A percentile compares a stretch with the other conserved stretches of the same genome.
Conservation (phyloP, 164 flowering plant genomes). For the Santalum album region DNA sequence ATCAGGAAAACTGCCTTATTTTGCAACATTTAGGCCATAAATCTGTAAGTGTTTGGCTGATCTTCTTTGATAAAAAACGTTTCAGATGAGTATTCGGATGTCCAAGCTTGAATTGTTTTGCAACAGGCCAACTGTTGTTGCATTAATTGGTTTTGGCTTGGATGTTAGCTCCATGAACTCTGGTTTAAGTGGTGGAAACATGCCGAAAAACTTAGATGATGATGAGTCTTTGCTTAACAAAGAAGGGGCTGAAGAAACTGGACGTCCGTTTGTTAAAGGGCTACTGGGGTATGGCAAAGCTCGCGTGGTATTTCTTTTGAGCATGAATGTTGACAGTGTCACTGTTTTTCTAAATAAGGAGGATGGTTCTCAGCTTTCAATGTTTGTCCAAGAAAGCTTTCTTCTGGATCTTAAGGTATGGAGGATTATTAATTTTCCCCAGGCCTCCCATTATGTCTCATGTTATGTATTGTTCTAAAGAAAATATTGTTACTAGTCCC, state of each 20-base stretch:
- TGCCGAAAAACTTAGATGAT: conserved; percentile 9
- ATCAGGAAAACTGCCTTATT: no score
- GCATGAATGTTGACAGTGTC: conserved; percentile 88
- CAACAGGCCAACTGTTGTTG: conserved; percentile 91
- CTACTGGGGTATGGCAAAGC: conserved; percentile 89
- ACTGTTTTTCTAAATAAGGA: conserved; percentile 85
- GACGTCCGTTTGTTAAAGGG: conserved; percentile 61
- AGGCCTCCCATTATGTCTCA: not conserved
- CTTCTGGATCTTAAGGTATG: conserved; percentile 72
- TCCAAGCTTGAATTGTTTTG: conserved; percentile 87
- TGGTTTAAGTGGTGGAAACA: conserved; percentile 11
- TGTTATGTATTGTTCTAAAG: no score
- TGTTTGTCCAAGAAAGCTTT: conserved; percentile 92
- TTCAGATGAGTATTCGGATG: conserved; percentile 91
- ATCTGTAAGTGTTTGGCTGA: no score
- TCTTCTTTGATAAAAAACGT: conserved; percentile 2
- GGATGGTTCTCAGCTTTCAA: conserved; percentile 92
- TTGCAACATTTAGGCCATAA: no score
- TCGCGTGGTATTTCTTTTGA: conserved; percentile 71
- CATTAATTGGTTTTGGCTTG: conserved; percentile 81
- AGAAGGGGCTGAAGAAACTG: conserved; percentile 44
- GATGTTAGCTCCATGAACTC: conserved; percentile 42
- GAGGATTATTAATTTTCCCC: not conserved
- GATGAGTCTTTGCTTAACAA: conserved; percentile 24
- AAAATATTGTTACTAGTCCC: no score